Evolutionary conservation across 768 basidiomycete species (phyloP).

Genomic region (Tubosaeta sp.): DNA sequence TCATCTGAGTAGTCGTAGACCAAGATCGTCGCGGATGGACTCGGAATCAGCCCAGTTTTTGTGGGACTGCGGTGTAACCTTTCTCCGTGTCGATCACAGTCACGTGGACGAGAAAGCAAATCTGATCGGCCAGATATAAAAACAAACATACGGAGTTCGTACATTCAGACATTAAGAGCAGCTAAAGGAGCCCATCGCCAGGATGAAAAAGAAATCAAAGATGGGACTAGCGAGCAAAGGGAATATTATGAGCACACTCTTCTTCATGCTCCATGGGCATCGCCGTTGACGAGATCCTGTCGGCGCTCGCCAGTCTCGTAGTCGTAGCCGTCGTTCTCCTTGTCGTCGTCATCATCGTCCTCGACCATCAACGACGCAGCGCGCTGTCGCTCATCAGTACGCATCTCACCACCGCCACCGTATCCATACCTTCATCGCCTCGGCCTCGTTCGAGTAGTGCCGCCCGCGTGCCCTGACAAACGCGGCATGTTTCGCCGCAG

Average conservation of each 20-base stretch:
- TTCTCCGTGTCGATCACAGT: neutral
- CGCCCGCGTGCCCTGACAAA: slow-evolving; percentile 77
- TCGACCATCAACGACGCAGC: slow-evolving; percentile 64
- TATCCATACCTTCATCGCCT: slow-evolving; percentile 79
- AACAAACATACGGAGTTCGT: neutral
- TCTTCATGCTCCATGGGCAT: slow-evolving; percentile 15
- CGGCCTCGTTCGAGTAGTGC: slow-evolving; percentile 88
- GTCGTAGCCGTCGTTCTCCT: slow-evolving; percentile 1
- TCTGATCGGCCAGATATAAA: neutral
- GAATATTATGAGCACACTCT: neutral
- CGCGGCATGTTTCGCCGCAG: slow-evolving; percentile 76
- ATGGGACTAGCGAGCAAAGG: neutral
- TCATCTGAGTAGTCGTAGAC: slow-evolving; percentile 16
- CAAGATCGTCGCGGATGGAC: neutral
- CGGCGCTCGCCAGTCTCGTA: neutral
- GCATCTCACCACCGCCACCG: neutral
- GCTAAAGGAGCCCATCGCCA: neutral
- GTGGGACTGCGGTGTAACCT: too few species aligned
- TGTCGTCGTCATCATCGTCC: slow-evolving; percentile 39
- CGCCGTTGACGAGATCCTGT: slow-evolving; percentile 18
- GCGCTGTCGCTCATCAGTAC: slow-evolving; percentile 38
- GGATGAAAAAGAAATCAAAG: slow-evolving; percentile 1
- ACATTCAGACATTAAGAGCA: neutral
- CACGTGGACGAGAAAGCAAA: neutral
- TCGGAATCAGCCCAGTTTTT: neutral